Evolutionary conservation across 371 early-diverging fungal species (phyloP).

Genomic region (Mortierella sp.): DNA sequence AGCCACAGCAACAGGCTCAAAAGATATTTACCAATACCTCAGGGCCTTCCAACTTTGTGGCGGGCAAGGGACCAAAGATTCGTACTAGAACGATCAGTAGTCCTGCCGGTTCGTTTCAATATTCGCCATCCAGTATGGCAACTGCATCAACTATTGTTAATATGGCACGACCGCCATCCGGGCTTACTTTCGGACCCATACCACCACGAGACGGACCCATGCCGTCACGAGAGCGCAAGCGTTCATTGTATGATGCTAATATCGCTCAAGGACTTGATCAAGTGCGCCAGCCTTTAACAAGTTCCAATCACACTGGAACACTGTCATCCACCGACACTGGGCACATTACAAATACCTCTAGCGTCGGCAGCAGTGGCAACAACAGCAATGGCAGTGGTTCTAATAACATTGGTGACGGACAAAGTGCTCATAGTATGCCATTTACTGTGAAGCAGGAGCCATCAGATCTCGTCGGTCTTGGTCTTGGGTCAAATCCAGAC

Average conservation of each 20-base stretch:
- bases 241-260: slow-evolving; percentile 46
- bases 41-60: slow-evolving; percentile 9
- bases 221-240: slow-evolving; percentile 51
- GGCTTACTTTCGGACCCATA: slow-evolving; percentile 33
- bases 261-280: slow-evolving; percentile 44
- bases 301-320: slow-evolving; percentile 18
- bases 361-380: not conserved
- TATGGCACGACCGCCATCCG: slow-evolving; percentile 40
- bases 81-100: slow-evolving; percentile 48
- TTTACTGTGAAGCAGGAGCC: slow-evolving; percentile 34
- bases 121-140: slow-evolving; percentile 39
- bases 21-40: slow-evolving; percentile 22
- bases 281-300: slow-evolving; percentile 28
- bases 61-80: slow-evolving; percentile 22
- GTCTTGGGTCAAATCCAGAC: slow-evolving; percentile 12
- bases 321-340: slow-evolving; percentile 2
- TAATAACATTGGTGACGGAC: slow-evolving; percentile 12
- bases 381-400: slow-evolving; percentile 5
- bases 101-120: slow-evolving; percentile 47
- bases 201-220: no score
- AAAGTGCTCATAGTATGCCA: not conserved
- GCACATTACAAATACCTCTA: slow-evolving; percentile 3
- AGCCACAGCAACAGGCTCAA: slow-evolving; percentile 28
- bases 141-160: slow-evolving; percentile 20
- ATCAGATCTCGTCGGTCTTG: slow-evolving; percentile 28